A percentile compares a stretch with the other conserved stretches of the same genome.
Evolutionary conservation across 2,329 filamentous ascomycete species (phyloP).

Genomic region (Capronia americana): DNA sequence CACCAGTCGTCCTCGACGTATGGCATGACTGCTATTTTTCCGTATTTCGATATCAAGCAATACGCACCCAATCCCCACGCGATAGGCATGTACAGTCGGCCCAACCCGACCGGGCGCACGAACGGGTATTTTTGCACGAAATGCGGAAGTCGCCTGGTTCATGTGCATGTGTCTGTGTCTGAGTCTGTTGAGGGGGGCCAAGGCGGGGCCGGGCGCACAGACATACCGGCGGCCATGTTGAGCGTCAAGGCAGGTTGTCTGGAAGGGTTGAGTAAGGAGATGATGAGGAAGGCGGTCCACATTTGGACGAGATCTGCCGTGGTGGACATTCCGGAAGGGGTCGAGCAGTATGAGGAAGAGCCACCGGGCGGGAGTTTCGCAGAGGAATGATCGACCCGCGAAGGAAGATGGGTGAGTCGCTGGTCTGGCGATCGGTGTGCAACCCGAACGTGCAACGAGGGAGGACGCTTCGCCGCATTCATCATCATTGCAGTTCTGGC

Average conservation of each 20-base stretch:
- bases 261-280: constrained; percentile 65
- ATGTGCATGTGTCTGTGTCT: constrained; percentile 43
- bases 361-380: constrained; percentile 24
- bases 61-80: constrained; percentile 7
- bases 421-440: no score
- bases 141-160: constrained; percentile 70
- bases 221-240: constrained; percentile 59
- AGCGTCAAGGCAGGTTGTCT: constrained; percentile 72
- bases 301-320: constrained; percentile 73
- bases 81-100: constrained; percentile 27
- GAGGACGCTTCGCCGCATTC: neutral
- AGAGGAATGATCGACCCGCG: constrained; percentile 7
- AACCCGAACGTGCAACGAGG: neutral
- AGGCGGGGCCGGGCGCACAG: constrained; percentile 41
- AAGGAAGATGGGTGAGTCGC: neutral
- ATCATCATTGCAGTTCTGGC: neutral
- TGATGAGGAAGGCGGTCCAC: constrained; percentile 66
- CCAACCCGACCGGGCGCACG: constrained; percentile 48
- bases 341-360: constrained; percentile 64
- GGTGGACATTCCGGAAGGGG: constrained; percentile 71
- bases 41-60: constrained; percentile 46
- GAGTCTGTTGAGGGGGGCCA: neutral
- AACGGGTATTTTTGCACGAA: constrained; percentile 71
- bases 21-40: constrained; percentile 73
- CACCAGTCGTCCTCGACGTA: constrained; percentile 61